Evolutionary conservation across 495 filamentous ascomycete genomes (phyloP).

Genomic region (Hyaloscypha bicolor): DNA sequence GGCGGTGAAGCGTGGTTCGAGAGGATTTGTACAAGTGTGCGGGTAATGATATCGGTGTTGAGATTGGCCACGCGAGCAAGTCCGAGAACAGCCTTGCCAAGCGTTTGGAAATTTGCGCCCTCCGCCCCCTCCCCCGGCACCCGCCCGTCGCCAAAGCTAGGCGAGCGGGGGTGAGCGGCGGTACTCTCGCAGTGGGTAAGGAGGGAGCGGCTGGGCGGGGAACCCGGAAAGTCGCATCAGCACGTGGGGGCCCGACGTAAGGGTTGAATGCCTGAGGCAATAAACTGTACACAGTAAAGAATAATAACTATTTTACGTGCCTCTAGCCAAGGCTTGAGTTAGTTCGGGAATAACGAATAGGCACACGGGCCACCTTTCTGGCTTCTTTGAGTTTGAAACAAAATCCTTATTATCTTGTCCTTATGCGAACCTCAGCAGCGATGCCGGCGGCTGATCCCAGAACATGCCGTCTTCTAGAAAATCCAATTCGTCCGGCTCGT

Average conservation of each 20-base stretch:
- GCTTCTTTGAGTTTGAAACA: not conserved
- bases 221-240: too few relatives aligned
- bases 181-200: too few relatives aligned
- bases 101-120: too few relatives aligned
- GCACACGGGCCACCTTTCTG: not conserved
- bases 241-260: too few relatives aligned
- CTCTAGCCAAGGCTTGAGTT: not conserved
- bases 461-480: slow-evolving; percentile 12
- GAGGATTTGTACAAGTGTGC: not conserved
- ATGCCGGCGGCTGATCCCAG: slow-evolving; percentile 7
- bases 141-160: too few relatives aligned
- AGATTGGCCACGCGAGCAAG: not conserved
- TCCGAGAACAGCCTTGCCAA: not conserved
- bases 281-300: too few relatives aligned
- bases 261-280: too few relatives aligned
- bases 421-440: slow-evolving; percentile 6
- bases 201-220: too few relatives aligned
- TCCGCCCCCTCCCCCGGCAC: too few relatives aligned
- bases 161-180: too few relatives aligned
- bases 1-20: not conserved
- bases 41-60: not conserved
- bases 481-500: slow-evolving; percentile 6
- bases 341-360: not conserved
- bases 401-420: slow-evolving; percentile 1
- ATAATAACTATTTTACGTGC: too few relatives aligned